Evolutionary conservation across 306 rosid species (phyloP), one percentile per base, ranked within the genome.

Genomic region (Ormosia emarginata): DNA sequence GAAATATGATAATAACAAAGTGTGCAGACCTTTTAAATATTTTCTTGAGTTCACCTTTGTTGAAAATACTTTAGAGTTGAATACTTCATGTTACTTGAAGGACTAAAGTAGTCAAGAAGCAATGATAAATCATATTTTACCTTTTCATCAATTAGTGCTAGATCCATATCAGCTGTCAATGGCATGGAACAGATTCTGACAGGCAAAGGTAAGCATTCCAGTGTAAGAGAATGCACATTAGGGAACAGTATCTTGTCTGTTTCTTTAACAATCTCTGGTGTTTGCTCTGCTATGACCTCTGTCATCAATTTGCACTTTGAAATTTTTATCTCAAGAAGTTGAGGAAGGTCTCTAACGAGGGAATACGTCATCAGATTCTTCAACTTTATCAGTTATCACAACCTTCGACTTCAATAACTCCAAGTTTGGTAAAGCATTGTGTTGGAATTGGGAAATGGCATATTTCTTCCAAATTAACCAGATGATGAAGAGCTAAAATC

Each of bases 331-430:
- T 64, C 37, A 2, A 2, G 30, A 66, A 81, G 69, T 66, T 56
- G 53, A 18, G 63, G 6, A 61, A 84, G 67, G 18, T 18, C 7
- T 52, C 24, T 41, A 6, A 13, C 14, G 1, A 8, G 52, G 47
- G 81, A 66, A n/a, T 10, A 59, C 8, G 3, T 15, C 7, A 84
- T 18, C 6, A 84, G 34, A 30, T 30, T 30, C 37, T 61, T 59
- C 68, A 79, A 66, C 29, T 49, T n/a, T n/a, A n/a, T n/a, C n/a
- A n/a, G n/a, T n/a, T 49, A 8, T 67, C 14, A 49, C 87, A 84
- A 7, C 39, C 8, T 9, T 7, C 4, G 34, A 84, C 68, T 49
- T 10, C 1, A 13, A 74, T 10, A 4, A 3, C 12, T 68, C 34
- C 30, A 3, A 83, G 3, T 12, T 64, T 79, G 2, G 24, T 30